Conservation (phyloP, 768 basidiomycete genomes). For the Melanogaster broomeanus region DNA sequence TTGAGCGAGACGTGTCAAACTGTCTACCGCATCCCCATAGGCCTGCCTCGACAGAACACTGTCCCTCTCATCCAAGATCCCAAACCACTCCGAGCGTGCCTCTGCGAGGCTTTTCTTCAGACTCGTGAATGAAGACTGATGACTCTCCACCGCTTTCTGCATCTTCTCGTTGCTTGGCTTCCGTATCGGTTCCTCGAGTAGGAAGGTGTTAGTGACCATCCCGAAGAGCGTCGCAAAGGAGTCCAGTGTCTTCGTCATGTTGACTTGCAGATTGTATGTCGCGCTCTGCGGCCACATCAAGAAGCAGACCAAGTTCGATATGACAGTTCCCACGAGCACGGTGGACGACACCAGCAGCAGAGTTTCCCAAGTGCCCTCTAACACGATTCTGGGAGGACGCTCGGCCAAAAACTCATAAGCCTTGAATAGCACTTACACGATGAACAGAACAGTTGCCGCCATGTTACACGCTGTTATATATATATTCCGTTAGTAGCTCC, state of each 20-base stretch:
- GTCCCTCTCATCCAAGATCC: slow-evolving; percentile 23
- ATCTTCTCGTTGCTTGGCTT: slow-evolving; percentile 62
- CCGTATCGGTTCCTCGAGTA: slow-evolving; percentile 70
- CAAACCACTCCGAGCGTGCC: slow-evolving; percentile 83
- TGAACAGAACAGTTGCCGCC: slow-evolving; percentile 80
- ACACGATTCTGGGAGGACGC: slow-evolving; percentile 60
- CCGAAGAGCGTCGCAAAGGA: slow-evolving; percentile 87
- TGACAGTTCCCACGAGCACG: slow-evolving; percentile 69
- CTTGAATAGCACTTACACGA: slow-evolving; percentile 57
- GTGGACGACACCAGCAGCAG: slow-evolving; percentile 77
- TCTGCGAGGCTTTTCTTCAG: slow-evolving; percentile 86
- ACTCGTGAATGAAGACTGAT: slow-evolving; percentile 87
- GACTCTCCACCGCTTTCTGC: slow-evolving; percentile 77
- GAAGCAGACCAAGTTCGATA: slow-evolving; percentile 87
- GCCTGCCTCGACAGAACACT: slow-evolving; percentile 45
- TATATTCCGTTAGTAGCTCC: neutral
- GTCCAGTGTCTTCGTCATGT: slow-evolving; percentile 83
- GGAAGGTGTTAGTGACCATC: slow-evolving; percentile 81
- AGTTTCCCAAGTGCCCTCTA: slow-evolving; percentile 81
- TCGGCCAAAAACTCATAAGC: neutral
- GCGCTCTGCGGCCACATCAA: slow-evolving; percentile 85
- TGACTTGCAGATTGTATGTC: slow-evolving; percentile 74
- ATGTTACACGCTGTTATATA: slow-evolving; percentile 82
- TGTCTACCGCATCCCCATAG: slow-evolving; percentile 86
- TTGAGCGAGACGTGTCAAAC: slow-evolving; percentile 88